A percentile compares a stretch with the other conserved stretches of the same genome.
phyloP scores from a whole-genome alignment of 1,284 basidiomycete species.

The Apiotrichum siamense region DNA sequence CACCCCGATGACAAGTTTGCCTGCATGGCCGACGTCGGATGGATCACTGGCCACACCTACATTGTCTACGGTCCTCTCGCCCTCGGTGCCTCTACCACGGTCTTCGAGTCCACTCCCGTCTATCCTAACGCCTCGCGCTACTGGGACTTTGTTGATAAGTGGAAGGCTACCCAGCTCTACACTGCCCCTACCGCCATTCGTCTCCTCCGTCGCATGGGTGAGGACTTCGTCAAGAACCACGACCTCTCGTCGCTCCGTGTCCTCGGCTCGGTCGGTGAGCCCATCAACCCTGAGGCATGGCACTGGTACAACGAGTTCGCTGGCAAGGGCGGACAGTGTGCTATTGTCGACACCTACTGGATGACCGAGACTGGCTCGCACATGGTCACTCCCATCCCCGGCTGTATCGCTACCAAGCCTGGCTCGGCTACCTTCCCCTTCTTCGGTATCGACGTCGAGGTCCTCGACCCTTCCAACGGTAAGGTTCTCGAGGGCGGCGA shows the following conservation, averaged over 20 bases:
- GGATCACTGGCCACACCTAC: constrained; percentile 98
- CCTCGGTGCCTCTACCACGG: constrained; percentile 82
- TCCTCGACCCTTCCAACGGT: constrained; percentile 65
- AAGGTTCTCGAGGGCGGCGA: constrained; percentile 70
- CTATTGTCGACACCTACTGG: constrained; percentile 94
- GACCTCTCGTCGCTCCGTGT: constrained; percentile 81
- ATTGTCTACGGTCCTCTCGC: constrained; percentile 91
- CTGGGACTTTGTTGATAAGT: constrained; percentile 91
- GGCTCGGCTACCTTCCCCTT: constrained; percentile 95
- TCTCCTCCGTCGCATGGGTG: constrained; percentile 79
- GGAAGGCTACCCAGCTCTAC: constrained; percentile 93
- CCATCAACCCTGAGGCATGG: constrained; percentile 99
- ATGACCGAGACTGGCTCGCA: constrained; percentile 98
- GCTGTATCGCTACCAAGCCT: constrained; percentile 91
- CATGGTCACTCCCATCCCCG: constrained; percentile 90
- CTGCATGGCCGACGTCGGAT: constrained; percentile 98
- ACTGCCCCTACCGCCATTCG: constrained; percentile 84
- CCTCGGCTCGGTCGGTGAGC: constrained; percentile 90
- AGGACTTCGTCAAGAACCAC: constrained; percentile 76
- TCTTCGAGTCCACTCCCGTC: constrained; percentile 95
- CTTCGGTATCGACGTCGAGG: constrained; percentile 86
- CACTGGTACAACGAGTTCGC: constrained; percentile 93
- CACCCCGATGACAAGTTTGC: constrained; percentile 88
- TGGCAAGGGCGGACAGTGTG: constrained; percentile 74
- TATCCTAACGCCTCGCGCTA: constrained; percentile 94